A percentile compares a stretch with the other conserved stretches of the same genome.
phyloP scores from a whole-genome alignment of 345 rosid genomes.

The Excoecaria cochinchinensis region DNA sequence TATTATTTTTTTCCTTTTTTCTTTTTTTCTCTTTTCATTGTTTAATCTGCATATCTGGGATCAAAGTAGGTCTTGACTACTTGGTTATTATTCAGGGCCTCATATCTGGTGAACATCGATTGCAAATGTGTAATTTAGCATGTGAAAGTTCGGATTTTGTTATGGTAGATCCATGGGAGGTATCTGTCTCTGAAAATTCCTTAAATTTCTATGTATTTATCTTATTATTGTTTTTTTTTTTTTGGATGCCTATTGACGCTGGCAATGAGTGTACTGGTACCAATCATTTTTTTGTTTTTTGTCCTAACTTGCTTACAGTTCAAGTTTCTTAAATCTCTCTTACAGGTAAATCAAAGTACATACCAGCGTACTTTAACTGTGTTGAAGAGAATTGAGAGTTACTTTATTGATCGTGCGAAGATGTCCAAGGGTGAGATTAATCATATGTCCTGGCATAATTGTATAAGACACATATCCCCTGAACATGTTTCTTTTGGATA shows the following conservation, averaged over 20 bases:
- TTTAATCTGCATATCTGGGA: background rate
- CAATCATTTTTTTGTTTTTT: background rate
- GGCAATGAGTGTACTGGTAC: background rate
- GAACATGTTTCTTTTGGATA: conserved; percentile 1
- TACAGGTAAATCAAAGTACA: conserved; percentile 68
- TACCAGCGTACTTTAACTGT: conserved; percentile 64
- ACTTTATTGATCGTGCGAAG: conserved; percentile 26
- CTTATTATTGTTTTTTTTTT: background rate
- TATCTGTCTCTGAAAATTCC: background rate
- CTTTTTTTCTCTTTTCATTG: background rate
- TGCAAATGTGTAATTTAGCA: conserved; percentile 66
- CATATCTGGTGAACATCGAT: conserved; percentile 65
- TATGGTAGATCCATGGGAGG: conserved; percentile 99
- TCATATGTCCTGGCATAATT: background rate
- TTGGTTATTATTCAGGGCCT: conserved; percentile 54
- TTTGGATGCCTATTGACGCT: background rate
- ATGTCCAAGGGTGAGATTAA: conserved; percentile 45
- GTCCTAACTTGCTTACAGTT: background rate
- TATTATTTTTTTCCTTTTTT: background rate
- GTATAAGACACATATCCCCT: background rate
- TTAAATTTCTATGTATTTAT: background rate
- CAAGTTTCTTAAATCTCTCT: conserved; percentile 16
- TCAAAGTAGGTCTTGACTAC: conserved; percentile 5
- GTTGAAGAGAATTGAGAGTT: conserved; percentile 60
- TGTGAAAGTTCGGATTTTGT: conserved; percentile 73